Evolutionary conservation across 2,329 filamentous ascomycete genomes (phyloP).

Genomic region (Chrysoporthe austroafricana): DNA sequence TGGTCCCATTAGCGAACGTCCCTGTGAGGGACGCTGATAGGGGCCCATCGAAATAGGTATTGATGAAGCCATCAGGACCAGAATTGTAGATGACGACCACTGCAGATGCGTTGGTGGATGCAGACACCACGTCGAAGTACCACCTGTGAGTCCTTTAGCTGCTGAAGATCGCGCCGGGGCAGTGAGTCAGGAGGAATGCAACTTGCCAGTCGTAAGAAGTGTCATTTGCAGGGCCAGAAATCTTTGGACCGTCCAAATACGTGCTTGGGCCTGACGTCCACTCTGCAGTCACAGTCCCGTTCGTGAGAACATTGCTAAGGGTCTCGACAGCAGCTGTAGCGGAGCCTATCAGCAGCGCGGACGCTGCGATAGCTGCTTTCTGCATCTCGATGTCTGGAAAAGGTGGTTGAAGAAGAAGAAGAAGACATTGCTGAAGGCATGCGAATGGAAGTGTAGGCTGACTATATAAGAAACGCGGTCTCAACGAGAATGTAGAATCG

Average conservation of each 20-base stretch:
- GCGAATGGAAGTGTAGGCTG: background rate
- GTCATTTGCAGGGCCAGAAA: constrained; percentile 15
- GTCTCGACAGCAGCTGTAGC: background rate
- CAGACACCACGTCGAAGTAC: constrained; percentile 27
- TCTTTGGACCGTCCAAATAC: constrained; percentile 21
- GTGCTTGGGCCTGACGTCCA: background rate
- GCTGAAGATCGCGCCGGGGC: background rate
- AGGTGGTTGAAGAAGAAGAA: background rate
- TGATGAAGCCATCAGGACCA: constrained; percentile 24
- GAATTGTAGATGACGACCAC: constrained; percentile 28
- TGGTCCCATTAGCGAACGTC: constrained; percentile 24
- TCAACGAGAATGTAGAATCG: background rate
- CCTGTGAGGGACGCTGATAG: constrained; percentile 16
- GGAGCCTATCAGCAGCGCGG: background rate
- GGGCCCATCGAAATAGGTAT: constrained; percentile 1
- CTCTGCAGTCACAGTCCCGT: constrained; percentile 11
- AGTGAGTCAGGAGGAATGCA: too few species aligned
- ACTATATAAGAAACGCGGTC: background rate
- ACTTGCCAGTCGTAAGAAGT: constrained; percentile 26
- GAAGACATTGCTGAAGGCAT: background rate
- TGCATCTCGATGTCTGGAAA: background rate
- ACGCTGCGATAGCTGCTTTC: background rate
- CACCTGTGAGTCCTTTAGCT: constrained; percentile 14
- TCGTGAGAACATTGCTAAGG: constrained; percentile 3
- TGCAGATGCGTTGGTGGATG: constrained; percentile 17